A percentile compares a stretch with the other conserved stretches of the same genome.
Conservation (phyloP, 1,284 basidiomycete genomes). For the Fomitopsis palustris region DNA sequence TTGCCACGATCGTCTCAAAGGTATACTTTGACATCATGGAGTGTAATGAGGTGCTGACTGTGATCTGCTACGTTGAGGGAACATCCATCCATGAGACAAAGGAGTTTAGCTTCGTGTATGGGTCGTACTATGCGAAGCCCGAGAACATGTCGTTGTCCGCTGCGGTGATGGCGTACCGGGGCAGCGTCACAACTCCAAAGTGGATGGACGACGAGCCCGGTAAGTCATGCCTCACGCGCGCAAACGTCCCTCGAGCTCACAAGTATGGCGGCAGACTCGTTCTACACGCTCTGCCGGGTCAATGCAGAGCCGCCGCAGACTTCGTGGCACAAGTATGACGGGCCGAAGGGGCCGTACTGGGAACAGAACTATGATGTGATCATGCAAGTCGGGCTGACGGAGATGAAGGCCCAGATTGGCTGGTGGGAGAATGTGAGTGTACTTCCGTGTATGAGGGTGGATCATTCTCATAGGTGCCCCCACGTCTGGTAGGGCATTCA, state of each 20-base stretch:
- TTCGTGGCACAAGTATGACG: conserved; percentile 12
- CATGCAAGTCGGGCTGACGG: conserved; percentile 45
- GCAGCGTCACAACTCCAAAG: neutral
- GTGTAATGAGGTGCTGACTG: no score
- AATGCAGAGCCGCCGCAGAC: conserved; percentile 37
- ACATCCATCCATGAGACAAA: no score
- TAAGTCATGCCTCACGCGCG: neutral
- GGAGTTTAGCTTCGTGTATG: no score
- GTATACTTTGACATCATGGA: no score
- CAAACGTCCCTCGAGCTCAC: neutral
- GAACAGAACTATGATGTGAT: conserved; percentile 43
- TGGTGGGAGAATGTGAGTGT: conserved; percentile 38
- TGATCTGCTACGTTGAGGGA: no score
- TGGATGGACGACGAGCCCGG: neutral
- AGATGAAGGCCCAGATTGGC: conserved; percentile 38
- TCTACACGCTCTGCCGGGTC: conserved; percentile 39
- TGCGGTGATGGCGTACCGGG: neutral
- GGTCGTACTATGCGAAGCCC: no score
- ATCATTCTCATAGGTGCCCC: no score
- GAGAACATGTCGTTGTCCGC: neutral
- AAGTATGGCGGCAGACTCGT: conserved; percentile 31
- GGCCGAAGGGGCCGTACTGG: conserved; percentile 29
- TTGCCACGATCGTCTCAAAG: no score
- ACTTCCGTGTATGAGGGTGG: no score
- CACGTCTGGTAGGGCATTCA: no score